These are phyloP conservation scores for Yueomyces sp. DNA, from an alignment of 805 yeast species.

Conservation along the genomic window DNA sequence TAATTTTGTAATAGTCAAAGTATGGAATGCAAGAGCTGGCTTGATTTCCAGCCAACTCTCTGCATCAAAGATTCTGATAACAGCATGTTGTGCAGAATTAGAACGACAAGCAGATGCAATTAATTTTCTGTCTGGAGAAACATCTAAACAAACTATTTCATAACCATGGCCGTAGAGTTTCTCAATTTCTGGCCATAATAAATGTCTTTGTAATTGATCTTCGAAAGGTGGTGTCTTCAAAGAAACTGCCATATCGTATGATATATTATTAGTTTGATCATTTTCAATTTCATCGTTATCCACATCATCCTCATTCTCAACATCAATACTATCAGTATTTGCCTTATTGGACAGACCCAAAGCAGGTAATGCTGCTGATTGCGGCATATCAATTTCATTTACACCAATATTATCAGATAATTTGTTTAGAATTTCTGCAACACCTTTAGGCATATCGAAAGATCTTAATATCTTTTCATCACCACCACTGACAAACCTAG, in stretches of 20 bases:
- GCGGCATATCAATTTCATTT: constrained; percentile 38
- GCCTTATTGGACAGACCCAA: constrained; percentile 90
- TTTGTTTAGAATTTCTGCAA: constrained; percentile 44
- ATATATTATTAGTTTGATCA: constrained; percentile 25
- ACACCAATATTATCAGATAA: constrained; percentile 34
- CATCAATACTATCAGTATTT: constrained; percentile 34
- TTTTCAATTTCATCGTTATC: constrained; percentile 15
- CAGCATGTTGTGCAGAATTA: constrained; percentile 74
- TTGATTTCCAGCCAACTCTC: constrained; percentile 47
- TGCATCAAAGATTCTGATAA: constrained; percentile 59
- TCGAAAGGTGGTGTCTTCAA: constrained; percentile 46
- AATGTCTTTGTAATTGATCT: constrained; percentile 80
- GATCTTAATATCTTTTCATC: constrained; percentile 88
- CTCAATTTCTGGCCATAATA: constrained; percentile 91
- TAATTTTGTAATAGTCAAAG: constrained; percentile 72
- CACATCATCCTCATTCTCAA: constrained; percentile 28
- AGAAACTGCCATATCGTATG: constrained; percentile 36
- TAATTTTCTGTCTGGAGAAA: constrained; percentile 44
- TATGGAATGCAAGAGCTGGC: constrained; percentile 52
- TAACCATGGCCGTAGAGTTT: constrained; percentile 96
- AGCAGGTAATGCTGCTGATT: constrained; percentile 83
- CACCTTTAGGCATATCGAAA: constrained; percentile 76
- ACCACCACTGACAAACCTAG: constrained; percentile 80
- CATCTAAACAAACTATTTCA: constrained; percentile 71
- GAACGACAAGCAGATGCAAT: constrained; percentile 91